Evolutionary conservation across 2,329 filamentous ascomycete species (phyloP).

Genomic region (Cryphonectria radicalis): DNA sequence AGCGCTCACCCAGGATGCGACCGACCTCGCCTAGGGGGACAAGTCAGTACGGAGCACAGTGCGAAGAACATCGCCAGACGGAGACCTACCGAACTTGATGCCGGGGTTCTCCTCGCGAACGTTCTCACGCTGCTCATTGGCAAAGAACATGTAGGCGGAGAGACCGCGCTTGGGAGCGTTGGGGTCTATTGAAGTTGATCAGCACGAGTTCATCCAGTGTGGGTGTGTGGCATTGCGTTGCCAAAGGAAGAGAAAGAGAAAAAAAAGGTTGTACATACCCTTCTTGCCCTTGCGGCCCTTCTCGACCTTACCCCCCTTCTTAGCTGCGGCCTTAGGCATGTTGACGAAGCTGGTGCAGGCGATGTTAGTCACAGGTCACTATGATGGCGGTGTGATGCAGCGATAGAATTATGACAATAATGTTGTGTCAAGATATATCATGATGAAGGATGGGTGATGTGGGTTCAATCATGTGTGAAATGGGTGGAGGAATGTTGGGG

Average conservation of each 20-base stretch:
- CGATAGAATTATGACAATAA: neutral
- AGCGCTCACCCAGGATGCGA: slow-evolving; percentile 97
- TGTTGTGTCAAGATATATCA: neutral
- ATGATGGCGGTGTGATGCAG: neutral
- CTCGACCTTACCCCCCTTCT: slow-evolving; percentile 57
- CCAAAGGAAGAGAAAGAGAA: neutral
- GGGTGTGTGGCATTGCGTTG: neutral
- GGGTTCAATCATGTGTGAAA: neutral
- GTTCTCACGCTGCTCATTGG: slow-evolving; percentile 98
- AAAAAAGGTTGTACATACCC: slow-evolving; percentile 48
- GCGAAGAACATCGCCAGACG: neutral
- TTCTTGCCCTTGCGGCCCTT: slow-evolving; percentile 61
- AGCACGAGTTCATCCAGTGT: slow-evolving; percentile 16
- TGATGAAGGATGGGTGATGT: neutral
- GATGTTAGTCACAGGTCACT: slow-evolving; percentile 35
- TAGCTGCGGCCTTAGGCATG: slow-evolving; percentile 64
- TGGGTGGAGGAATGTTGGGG: neutral
- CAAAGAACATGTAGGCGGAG: slow-evolving; percentile 99
- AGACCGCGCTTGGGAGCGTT: slow-evolving; percentile 99
- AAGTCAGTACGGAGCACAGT: slow-evolving; percentile 29
- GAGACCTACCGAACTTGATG: slow-evolving; percentile 82
- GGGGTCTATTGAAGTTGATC: slow-evolving; percentile 65
- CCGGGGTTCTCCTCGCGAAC: slow-evolving; percentile 98
- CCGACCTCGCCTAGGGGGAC: slow-evolving; percentile 77
- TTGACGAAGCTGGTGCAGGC: slow-evolving; percentile 41